Percentiles rank a stretch among this genome's conserved stretches.
phyloP scores from a whole-genome alignment of 1,284 basidiomycete species.

The Cutaneotrichosporon sp. region DNA sequence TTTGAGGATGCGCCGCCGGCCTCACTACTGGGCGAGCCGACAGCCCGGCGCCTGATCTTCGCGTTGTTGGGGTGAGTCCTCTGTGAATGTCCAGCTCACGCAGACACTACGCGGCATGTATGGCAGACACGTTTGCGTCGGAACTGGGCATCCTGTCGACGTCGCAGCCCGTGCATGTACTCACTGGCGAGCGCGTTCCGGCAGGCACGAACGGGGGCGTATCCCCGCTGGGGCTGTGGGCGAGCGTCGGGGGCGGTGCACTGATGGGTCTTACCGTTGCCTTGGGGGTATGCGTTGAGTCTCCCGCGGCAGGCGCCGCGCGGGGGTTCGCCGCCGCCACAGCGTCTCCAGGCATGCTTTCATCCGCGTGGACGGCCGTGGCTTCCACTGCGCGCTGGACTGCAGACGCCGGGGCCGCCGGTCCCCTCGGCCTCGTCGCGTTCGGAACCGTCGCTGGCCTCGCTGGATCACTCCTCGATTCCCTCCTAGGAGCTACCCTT shows the following conservation, averaged over 20 bases:
- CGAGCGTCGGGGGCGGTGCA: slow-evolving; percentile 67
- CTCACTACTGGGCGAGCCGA: slow-evolving; percentile 15
- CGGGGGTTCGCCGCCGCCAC: too few relatives aligned
- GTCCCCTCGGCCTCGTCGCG: slow-evolving; percentile 49
- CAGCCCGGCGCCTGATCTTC: slow-evolving; percentile 51
- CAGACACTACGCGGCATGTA: slow-evolving; percentile 30
- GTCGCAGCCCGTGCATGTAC: slow-evolving; percentile 65
- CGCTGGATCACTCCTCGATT: slow-evolving; percentile 73
- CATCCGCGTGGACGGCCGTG: neutral
- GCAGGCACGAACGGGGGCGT: slow-evolving; percentile 90
- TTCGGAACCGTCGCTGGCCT: slow-evolving; percentile 65
- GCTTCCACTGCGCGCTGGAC: neutral
- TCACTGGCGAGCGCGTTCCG: slow-evolving; percentile 66
- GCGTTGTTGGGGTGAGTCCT: slow-evolving; percentile 63
- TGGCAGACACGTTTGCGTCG: slow-evolving; percentile 39
- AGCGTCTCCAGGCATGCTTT: too few relatives aligned
- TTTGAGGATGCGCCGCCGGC: slow-evolving; percentile 8
- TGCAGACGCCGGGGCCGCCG: neutral
- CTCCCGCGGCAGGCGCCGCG: slow-evolving; percentile 33
- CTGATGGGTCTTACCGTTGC: slow-evolving; percentile 63
- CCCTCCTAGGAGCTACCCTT: slow-evolving; percentile 77
- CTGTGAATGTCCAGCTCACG: slow-evolving; percentile 1
- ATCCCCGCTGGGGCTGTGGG: slow-evolving; percentile 65
- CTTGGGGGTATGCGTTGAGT: slow-evolving; percentile 60
- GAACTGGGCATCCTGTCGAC: slow-evolving; percentile 70